These are phyloP conservation scores for Leavenworthia alabamica DNA, from an alignment of 345 rosid species.

Conservation along the genomic window DNA sequence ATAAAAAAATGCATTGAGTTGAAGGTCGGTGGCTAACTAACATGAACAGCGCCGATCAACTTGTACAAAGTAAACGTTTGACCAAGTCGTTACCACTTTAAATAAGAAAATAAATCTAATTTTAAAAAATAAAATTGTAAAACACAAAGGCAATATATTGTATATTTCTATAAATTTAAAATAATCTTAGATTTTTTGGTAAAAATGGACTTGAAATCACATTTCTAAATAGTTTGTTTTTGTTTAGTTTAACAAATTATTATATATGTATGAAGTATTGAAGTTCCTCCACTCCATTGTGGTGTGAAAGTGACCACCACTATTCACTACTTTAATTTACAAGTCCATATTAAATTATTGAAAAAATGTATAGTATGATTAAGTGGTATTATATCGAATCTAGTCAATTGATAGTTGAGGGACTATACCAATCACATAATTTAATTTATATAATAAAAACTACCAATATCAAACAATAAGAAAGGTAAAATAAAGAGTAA, in stretches of 20 bases:
- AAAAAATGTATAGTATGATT: neutral
- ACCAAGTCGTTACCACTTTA: conserved; percentile 12
- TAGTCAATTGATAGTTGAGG: neutral
- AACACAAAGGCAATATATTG: neutral
- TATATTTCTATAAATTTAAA: neutral
- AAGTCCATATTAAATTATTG: neutral
- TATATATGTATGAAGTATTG: too few relatives aligned
- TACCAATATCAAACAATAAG: neutral
- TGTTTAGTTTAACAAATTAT: too few relatives aligned
- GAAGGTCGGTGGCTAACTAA: conserved; percentile 24
- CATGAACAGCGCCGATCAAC: conserved; percentile 14
- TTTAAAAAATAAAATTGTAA: neutral
- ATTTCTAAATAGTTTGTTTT: neutral
- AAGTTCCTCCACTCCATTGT: conserved; percentile 27
- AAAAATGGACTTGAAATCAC: neutral
- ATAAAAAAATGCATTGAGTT: neutral
- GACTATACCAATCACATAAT: neutral
- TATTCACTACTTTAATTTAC: conserved; percentile 9
- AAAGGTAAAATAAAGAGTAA: neutral
- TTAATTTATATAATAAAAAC: neutral
- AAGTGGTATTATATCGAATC: conserved; percentile 1
- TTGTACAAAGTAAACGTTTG: conserved; percentile 15
- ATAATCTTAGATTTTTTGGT: neutral
- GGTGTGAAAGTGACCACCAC: conserved; percentile 16
- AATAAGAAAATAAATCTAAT: neutral